A percentile compares a stretch with the other conserved stretches of the same genome.
phyloP scores from a whole-genome alignment of 2,329 filamentous ascomycete genomes.

The Fusarium udum region DNA sequence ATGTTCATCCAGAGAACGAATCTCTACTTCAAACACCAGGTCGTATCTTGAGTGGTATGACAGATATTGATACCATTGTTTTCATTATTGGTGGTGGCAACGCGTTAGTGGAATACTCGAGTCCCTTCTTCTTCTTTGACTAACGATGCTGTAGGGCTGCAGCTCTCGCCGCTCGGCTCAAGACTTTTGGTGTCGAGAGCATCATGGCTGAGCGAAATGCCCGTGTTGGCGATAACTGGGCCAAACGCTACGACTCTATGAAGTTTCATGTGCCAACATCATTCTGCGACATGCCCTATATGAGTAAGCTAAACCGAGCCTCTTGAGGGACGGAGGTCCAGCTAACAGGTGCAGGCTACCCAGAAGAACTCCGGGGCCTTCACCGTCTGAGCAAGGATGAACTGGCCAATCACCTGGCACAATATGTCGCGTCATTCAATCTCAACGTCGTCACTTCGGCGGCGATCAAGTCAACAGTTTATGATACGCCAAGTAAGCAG shows the following conservation, averaged over 20 bases:
- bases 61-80: background rate
- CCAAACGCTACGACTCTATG: conserved; percentile 23
- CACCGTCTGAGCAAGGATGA: conserved; percentile 28
- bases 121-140: accelerated
- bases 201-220: conserved; percentile 26
- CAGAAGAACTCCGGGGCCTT: background rate
- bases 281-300: conserved; percentile 22
- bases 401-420: conserved; percentile 11
- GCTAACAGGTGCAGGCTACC: conserved; percentile 2
- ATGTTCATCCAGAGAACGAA: conserved; percentile 8
- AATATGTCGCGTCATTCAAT: conserved; percentile 6
- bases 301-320: background rate
- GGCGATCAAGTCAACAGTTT: conserved; percentile 4
- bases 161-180: conserved; percentile 24
- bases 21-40: background rate
- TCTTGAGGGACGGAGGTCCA: accelerated
- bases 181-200: conserved; percentile 14
- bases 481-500: background rate
- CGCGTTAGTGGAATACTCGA: background rate
- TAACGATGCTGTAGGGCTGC: background rate
- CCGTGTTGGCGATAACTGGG: conserved; percentile 25
- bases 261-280: conserved; percentile 31
- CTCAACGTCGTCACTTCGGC: conserved; percentile 21
- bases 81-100: conserved; percentile 33
- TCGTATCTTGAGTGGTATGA: background rate